Base-by-base conservation (phyloP, 2,329 filamentous ascomycete species). In the Calonectria pauciramosa region DNA sequence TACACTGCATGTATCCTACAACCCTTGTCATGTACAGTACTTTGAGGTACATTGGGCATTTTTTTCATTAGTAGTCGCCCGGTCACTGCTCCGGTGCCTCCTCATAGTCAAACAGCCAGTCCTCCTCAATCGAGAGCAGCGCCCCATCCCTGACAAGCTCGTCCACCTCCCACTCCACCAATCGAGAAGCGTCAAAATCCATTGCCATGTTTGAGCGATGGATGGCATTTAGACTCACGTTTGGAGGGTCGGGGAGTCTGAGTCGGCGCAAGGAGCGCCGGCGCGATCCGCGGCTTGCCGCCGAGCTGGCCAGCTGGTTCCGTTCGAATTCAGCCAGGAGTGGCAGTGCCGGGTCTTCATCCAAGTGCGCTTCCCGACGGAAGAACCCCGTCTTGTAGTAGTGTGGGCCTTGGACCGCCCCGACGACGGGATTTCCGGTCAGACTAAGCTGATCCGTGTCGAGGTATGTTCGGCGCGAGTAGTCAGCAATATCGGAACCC, bases 331-430 rank as follows among this genome's bases (percentile, higher is more conserved):
- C 77, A 2, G 87, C 86, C 9, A 90, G 77, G 7, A 93, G 83
- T 3, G 89, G 90, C 56, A 81, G 82, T 1, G 70, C 71, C 0
- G 85, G 84, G 52, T 91, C 86, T 2, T 82, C 81, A 23, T 89
- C 79, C 3, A 86, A 76, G 76, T 93, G 91, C 1, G 87, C 87
- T 8, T 91, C 88, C 7, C 73, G 78, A 5, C 88, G 83, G 78
- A 87, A 92, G 2, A 91, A 82, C 1, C 84, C 84, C 0, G 88
- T 87, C 2, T 82, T 76, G 1, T 83, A 74, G 77, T 93, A 93
- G 3, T 83, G 82, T 0, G 88, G 87, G 1, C 91, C 92, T 78
- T 93, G 89, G 2, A 92, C 86, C 7, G 87, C 89, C 34, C 91
- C 91, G 34, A 92, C 82, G 8, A 86, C 86, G 2, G 85, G 88